Evolutionary conservation across 2,329 filamentous ascomycete species (phyloP).

Genomic region (Cercospora zeae-maydis): DNA sequence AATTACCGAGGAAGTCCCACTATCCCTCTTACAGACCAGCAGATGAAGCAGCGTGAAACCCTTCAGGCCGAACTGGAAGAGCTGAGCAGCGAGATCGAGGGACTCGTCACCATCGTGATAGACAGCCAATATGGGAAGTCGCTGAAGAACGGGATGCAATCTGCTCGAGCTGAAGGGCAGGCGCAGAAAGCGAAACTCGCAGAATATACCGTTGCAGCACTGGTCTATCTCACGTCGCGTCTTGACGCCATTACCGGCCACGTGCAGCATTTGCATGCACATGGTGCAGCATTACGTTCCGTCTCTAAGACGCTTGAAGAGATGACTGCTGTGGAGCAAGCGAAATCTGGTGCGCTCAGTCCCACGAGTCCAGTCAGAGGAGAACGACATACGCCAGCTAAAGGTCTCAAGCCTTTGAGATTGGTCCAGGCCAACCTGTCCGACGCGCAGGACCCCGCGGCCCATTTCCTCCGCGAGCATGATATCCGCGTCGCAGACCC

Average conservation of each 20-base stretch:
- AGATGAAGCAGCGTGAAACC: slow-evolving; percentile 40
- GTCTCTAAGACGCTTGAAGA: slow-evolving; percentile 26
- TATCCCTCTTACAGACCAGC: slow-evolving; percentile 22
- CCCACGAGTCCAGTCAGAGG: slow-evolving; percentile 32
- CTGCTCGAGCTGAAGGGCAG: slow-evolving; percentile 36
- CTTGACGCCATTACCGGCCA: slow-evolving; percentile 32
- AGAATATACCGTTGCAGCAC: slow-evolving; percentile 42
- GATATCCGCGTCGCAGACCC: slow-evolving; percentile 27
- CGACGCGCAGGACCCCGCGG: slow-evolving; percentile 30
- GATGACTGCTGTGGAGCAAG: slow-evolving; percentile 12
- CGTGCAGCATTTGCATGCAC: slow-evolving; percentile 30
- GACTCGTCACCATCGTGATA: slow-evolving; percentile 67
- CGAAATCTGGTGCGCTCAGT: slow-evolving; percentile 2
- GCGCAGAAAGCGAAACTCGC: slow-evolving; percentile 41
- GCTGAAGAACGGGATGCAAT: slow-evolving; percentile 45
- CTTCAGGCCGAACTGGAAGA: slow-evolving; percentile 64
- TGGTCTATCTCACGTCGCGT: slow-evolving; percentile 42
- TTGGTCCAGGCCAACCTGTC: slow-evolving; percentile 34
- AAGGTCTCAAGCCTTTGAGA: slow-evolving; percentile 33
- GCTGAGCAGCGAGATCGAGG: slow-evolving; percentile 64
- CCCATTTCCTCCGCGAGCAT: slow-evolving; percentile 31
- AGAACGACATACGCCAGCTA: slow-evolving; percentile 13
- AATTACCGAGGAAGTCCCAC: slow-evolving; percentile 17
- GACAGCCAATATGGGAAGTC: slow-evolving; percentile 65
- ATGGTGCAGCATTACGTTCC: slow-evolving; percentile 26